Evolutionary conservation across 306 rosid species (phyloP).

Genomic region (Potentilla sterilis): DNA sequence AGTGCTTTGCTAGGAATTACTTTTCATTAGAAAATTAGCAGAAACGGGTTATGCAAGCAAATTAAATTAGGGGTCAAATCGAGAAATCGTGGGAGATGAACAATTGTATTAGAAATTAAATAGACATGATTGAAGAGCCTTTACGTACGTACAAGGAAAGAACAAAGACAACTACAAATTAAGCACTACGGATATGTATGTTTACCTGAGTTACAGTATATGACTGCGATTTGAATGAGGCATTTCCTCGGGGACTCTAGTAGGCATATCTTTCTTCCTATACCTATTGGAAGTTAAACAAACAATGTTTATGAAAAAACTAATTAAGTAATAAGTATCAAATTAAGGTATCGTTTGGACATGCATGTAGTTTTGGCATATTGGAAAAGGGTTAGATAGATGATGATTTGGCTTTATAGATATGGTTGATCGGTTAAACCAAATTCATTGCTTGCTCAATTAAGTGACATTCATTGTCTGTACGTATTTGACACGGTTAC

Average conservation of each 20-base stretch:
- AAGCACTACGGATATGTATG: background rate
- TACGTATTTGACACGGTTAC: too few species aligned
- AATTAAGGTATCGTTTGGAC: slow-evolving; percentile 2
- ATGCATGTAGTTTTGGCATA: background rate
- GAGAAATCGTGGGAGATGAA: background rate
- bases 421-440: background rate
- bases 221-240: slow-evolving; percentile 5
- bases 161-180: background rate
- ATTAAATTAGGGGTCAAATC: background rate
- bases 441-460: background rate
- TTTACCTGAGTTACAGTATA: background rate
- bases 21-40: background rate
- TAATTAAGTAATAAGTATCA: slow-evolving; percentile 19
- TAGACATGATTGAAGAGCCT: background rate
- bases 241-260: slow-evolving; percentile 12
- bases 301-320: slow-evolving; percentile 6
- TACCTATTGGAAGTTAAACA: background rate
- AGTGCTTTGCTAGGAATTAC: background rate
- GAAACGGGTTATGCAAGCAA: background rate
- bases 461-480: background rate
- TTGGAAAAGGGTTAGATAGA: background rate
- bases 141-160: background rate
- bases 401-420: background rate
- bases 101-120: background rate
- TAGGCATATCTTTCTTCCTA: background rate